A percentile compares a stretch with the other conserved stretches of the same genome.
These are phyloP conservation scores for Tilletia walkeri DNA, from an alignment of 1,284 basidiomycete species.

Conservation along the genomic window DNA sequence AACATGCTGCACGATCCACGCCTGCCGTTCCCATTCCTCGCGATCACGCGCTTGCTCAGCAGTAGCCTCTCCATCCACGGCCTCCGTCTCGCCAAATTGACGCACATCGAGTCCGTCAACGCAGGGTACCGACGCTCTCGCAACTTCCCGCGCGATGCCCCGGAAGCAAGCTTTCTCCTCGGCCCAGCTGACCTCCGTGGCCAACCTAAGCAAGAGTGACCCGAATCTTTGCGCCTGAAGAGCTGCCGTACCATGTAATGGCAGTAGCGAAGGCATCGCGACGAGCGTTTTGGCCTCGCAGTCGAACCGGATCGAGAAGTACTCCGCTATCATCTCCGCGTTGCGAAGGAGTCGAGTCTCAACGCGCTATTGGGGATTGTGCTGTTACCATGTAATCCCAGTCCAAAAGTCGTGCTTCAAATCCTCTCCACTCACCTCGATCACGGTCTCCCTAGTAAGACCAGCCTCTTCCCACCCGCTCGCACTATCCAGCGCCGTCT, in stretches of 20 bases:
- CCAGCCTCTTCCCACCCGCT: slow-evolving; percentile 52
- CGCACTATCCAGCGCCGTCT: slow-evolving; percentile 76
- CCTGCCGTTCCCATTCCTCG: slow-evolving; percentile 21
- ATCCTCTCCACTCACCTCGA: slow-evolving; percentile 64
- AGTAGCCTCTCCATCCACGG: neutral
- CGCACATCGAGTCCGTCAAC: slow-evolving; percentile 85
- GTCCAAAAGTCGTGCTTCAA: neutral
- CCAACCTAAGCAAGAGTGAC: slow-evolving; percentile 48
- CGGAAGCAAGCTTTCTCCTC: slow-evolving; percentile 82
- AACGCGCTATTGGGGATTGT: slow-evolving; percentile 37
- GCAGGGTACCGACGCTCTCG: slow-evolving; percentile 60
- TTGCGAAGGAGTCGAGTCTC: slow-evolving; percentile 57
- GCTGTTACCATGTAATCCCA: too few relatives aligned
- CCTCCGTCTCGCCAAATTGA: slow-evolving; percentile 60
- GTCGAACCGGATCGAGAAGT: slow-evolving; percentile 70
- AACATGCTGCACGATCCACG: slow-evolving; percentile 34
- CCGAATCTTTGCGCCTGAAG: slow-evolving; percentile 60
- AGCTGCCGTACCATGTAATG: slow-evolving; percentile 80
- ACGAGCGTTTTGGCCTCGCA: slow-evolving; percentile 67
- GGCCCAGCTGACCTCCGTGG: slow-evolving; percentile 76
- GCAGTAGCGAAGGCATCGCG: slow-evolving; percentile 75
- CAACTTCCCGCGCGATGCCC: slow-evolving; percentile 80
- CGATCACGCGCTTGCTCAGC: slow-evolving; percentile 14
- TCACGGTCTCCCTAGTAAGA: slow-evolving; percentile 61
- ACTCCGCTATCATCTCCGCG: slow-evolving; percentile 85